A percentile compares a stretch with the other conserved stretches of the same genome.
These are phyloP conservation scores for Aplosporella prunicola DNA, from an alignment of 2,329 filamentous ascomycete species.

Conservation along the genomic window DNA sequence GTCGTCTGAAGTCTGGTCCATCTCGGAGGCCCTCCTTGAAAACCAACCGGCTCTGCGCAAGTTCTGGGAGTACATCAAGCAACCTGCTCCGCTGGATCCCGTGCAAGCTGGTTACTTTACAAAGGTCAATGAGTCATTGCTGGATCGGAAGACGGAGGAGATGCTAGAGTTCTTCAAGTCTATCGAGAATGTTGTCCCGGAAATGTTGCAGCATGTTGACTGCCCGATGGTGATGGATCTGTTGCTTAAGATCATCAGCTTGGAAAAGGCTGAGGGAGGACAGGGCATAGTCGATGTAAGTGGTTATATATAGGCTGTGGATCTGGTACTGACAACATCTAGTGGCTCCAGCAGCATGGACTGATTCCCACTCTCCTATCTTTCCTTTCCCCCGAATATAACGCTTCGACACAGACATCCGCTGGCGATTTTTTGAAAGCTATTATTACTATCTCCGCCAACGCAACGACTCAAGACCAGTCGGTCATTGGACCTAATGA, in stretches of 20 bases:
- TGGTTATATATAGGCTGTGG: conserved; percentile 17
- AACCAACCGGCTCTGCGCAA: conserved; percentile 66
- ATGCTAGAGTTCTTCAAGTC: conserved; percentile 88
- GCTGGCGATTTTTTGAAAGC: conserved; percentile 97
- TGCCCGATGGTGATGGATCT: conserved; percentile 98
- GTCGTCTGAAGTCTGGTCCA: conserved; percentile 93
- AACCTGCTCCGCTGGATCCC: conserved; percentile 77
- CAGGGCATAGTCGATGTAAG: conserved; percentile 87
- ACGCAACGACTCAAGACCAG: conserved; percentile 94
- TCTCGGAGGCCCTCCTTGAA: conserved; percentile 84
- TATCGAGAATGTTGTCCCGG: conserved; percentile 68
- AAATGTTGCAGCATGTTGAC: conserved; percentile 88
- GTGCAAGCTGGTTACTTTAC: conserved; percentile 96
- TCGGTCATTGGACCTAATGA: conserved; percentile 99
- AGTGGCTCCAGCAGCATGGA: conserved; percentile 89
- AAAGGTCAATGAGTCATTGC: conserved; percentile 94
- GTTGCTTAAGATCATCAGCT: conserved; percentile 87
- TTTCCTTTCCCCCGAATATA: conserved; percentile 76
- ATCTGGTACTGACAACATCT: conserved; percentile 10
- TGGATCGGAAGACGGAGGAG: conserved; percentile 96
- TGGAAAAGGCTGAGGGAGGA: conserved; percentile 85
- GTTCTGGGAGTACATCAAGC: conserved; percentile 86
- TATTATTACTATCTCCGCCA: conserved; percentile 97
- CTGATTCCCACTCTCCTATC: conserved; percentile 79
- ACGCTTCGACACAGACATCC: conserved; percentile 86